A percentile compares a stretch with the other conserved stretches of the same genome.
Conservation (phyloP, 352 stramenopile genomes). For the Phytophthora crassamura region DNA sequence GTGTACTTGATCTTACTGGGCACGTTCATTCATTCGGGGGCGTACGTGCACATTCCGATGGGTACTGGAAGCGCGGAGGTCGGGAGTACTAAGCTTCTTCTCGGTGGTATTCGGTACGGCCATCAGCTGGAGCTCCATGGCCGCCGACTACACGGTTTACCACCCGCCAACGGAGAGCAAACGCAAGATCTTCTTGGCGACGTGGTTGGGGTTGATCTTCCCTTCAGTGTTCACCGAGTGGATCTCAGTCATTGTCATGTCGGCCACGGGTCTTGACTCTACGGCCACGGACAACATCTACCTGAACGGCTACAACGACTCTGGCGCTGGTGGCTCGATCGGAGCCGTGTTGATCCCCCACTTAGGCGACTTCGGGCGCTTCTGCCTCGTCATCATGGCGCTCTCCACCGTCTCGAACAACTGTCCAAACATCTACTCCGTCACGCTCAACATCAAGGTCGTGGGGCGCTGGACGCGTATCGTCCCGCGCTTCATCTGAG, state of each 20-base stretch:
- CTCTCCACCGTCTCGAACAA: slow-evolving; percentile 56
- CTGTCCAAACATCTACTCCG: slow-evolving; percentile 54
- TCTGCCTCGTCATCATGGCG: slow-evolving; percentile 52
- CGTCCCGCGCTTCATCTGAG: slow-evolving; percentile 42
- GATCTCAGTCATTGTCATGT: slow-evolving; percentile 48
- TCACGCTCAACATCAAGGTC: slow-evolving; percentile 53
- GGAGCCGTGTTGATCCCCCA: slow-evolving; percentile 41
- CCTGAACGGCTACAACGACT: slow-evolving; percentile 44
- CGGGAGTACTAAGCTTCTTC: slow-evolving; percentile 45
- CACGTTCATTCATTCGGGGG: slow-evolving; percentile 43
- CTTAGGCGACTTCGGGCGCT: slow-evolving; percentile 43
- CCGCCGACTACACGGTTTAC: slow-evolving; percentile 53
- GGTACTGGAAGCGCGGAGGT: slow-evolving; percentile 39
- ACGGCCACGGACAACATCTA: slow-evolving; percentile 31
- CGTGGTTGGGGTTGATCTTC: slow-evolving; percentile 39
- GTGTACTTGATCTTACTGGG: slow-evolving; percentile 49
- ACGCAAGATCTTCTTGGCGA: slow-evolving; percentile 50
- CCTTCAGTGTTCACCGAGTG: slow-evolving; percentile 47
- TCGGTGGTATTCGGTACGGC: slow-evolving; percentile 44
- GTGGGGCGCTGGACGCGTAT: slow-evolving; percentile 39
- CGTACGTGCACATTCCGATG: slow-evolving; percentile 53
- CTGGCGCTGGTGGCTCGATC: slow-evolving; percentile 40
- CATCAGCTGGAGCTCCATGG: slow-evolving; percentile 45
- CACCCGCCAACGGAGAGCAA: slow-evolving; percentile 47
- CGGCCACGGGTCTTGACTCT: slow-evolving; percentile 33